These are phyloP conservation scores for Prunus padus DNA, from an alignment of 306 rosid genomes.

Conservation along the genomic window DNA sequence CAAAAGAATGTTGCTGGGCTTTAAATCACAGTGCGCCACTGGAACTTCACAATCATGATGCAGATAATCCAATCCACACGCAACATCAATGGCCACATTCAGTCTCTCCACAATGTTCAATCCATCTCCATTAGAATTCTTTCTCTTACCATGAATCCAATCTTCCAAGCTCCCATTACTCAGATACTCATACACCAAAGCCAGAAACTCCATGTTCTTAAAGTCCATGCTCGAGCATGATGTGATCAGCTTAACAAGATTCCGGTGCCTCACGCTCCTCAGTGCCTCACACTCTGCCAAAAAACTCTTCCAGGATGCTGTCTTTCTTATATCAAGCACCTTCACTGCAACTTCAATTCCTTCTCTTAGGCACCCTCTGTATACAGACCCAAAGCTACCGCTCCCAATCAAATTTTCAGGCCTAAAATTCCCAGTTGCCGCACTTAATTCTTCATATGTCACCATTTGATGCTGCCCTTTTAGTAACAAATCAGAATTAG, in stretches of 20 bases:
- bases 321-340: conserved; percentile 50
- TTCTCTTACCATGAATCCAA: conserved; percentile 58
- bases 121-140: conserved; percentile 38
- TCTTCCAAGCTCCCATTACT: conserved; percentile 74
- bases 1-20: conserved; percentile 74
- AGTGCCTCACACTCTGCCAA: conserved; percentile 71
- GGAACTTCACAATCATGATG: conserved; percentile 66
- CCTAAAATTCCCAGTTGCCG: conserved; percentile 57
- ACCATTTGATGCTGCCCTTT: conserved; percentile 45
- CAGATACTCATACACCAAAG: conserved; percentile 63
- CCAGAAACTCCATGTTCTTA: conserved; percentile 58
- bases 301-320: conserved; percentile 60
- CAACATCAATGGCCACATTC: conserved; percentile 58
- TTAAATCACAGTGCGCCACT: conserved; percentile 74
- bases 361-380: conserved; percentile 50
- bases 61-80: conserved; percentile 61
- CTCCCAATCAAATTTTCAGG: conserved; percentile 46
- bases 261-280: conserved; percentile 60
- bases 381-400: conserved; percentile 71
- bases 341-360: conserved; percentile 56
- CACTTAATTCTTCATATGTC: conserved; percentile 55
- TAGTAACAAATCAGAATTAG: background rate
- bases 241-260: conserved; percentile 67
- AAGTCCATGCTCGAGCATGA: conserved; percentile 72
- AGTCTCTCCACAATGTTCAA: conserved; percentile 60